A percentile compares a stretch with the other conserved stretches of the same genome.
Evolutionary conservation across 208 protist species (phyloP).

Genomic region (Trypanosoma grayi): DNA sequence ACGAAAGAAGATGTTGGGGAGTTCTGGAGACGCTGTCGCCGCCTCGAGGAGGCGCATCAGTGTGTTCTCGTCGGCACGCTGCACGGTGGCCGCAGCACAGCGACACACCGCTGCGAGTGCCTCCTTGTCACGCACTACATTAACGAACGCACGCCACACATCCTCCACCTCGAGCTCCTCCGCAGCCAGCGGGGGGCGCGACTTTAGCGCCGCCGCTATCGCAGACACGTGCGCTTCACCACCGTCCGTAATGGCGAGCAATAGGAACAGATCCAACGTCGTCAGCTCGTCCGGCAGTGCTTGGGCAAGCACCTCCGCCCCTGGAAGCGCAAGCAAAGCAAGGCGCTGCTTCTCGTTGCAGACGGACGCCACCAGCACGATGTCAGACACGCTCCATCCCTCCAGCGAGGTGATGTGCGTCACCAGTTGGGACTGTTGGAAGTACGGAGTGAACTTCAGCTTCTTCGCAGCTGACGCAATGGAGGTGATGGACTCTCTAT

Average conservation of each 20-base stretch:
- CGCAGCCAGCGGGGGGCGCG: slow-evolving; percentile 12
- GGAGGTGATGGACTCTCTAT: slow-evolving; percentile 7
- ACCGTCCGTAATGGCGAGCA: slow-evolving; percentile 10
- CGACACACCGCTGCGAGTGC: slow-evolving; percentile 42
- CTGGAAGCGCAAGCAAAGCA: slow-evolving; percentile 20
- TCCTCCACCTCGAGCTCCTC: slow-evolving; percentile 44
- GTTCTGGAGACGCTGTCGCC: slow-evolving; percentile 19
- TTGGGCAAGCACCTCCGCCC: slow-evolving; percentile 7
- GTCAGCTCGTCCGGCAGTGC: slow-evolving; percentile 14
- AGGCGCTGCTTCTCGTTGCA: slow-evolving; percentile 23
- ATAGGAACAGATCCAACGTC: slow-evolving; percentile 24
- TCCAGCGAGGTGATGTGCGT: slow-evolving; percentile 18
- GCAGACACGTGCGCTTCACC: neutral
- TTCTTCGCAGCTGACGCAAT: slow-evolving; percentile 17
- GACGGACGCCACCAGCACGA: slow-evolving; percentile 18
- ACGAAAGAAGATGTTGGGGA: slow-evolving; percentile 58
- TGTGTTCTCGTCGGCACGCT: slow-evolving; percentile 40
- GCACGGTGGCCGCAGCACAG: slow-evolving; percentile 24
- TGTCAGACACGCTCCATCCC: slow-evolving; percentile 21
- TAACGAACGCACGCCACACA: slow-evolving; percentile 47
- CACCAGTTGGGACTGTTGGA: slow-evolving; percentile 19
- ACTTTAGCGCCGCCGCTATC: slow-evolving; percentile 2
- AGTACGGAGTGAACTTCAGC: slow-evolving; percentile 25
- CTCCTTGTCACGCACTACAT: slow-evolving; percentile 12
- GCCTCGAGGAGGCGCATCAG: slow-evolving; percentile 60